Evolutionary conservation across 169 alveolate species (phyloP), one percentile per base, ranked within the genome.

Genomic region (Eimeria maxima): DNA sequence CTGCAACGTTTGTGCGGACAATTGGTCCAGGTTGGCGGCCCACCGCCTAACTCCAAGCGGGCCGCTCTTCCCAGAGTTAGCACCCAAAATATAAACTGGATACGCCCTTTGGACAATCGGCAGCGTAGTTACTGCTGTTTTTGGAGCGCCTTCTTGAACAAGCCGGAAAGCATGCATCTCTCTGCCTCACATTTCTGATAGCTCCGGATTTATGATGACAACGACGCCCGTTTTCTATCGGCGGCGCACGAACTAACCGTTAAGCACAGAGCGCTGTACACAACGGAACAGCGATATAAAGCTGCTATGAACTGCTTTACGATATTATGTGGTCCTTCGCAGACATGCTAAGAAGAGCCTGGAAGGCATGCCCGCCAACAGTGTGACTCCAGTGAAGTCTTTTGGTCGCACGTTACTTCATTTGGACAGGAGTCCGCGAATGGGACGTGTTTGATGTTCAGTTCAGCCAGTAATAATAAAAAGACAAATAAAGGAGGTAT

Each of bases 121-220:
- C 38, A 84, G 60, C 45, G 80, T 50, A 10, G 45, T 81, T 38
- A 65, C 78, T 60, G 74, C 65, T 60, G 78, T 33, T 45, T 47
- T 84, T 42, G 78, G 55, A n/a, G 93, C 44, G 50, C 38, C n/a
- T 60, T 50, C 60, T 63, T 33, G 80, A 80, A 84, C 55, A 2
- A 84, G 80, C 57, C 80, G 24, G 55, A 84, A 47, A 60, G 80
- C 67, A 38, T 57, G 74, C 93, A 84, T 84, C 27, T 84, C 93
- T 84, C 71, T 27, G 22, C 33, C 27, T 60, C 45, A 84, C 93
- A 84, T 84, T 60, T 38, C 86, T 38, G 60, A 38, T 74, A 22
- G 20, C 74, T 42, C 86, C 57, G 86, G 27, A 74, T 55, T 18
- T 2, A 24, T 55, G 3, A 60, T 42, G 60, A 44, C 33, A 24